These are phyloP conservation scores for Petrea volubilis DNA, from an alignment of 257 asterid genomes.

Conservation along the genomic window DNA sequence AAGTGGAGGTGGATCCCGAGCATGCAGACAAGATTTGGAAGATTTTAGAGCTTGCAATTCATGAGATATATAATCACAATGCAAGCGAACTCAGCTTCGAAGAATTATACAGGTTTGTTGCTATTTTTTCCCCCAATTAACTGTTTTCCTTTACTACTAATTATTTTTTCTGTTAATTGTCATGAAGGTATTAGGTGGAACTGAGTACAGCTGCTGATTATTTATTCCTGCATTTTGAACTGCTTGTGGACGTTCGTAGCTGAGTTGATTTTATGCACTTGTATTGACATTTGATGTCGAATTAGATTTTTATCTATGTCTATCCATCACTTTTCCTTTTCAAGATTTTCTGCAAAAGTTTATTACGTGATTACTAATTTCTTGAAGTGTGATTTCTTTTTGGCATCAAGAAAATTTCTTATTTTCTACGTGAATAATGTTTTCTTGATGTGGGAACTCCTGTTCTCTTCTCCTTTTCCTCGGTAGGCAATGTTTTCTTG, in stretches of 20 bases:
- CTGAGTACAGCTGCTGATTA: background rate
- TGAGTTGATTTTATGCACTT: background rate
- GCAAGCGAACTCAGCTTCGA: conserved; percentile 92
- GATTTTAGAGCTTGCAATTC: conserved; percentile 82
- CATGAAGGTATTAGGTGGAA: background rate
- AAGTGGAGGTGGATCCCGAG: conserved; percentile 94
- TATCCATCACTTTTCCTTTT: background rate
- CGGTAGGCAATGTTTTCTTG: background rate
- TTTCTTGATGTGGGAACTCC: background rate
- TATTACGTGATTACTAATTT: background rate
- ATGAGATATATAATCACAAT: conserved; percentile 81
- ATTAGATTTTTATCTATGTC: background rate
- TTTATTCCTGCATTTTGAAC: background rate
- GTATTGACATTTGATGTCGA: background rate
- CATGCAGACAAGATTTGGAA: conserved; percentile 95
- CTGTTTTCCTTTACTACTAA: background rate
- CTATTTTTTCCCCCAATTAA: background rate
- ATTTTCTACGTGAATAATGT: no score
- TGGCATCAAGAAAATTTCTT: no score
- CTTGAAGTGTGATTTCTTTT: background rate
- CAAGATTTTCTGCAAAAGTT: background rate
- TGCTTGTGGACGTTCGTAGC: background rate
- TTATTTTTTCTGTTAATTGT: background rate
- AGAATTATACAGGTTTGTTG: conserved; percentile 75
- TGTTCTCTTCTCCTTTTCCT: no score